Evolutionary conservation across 176 grass and related monocot species (phyloP).

Genomic region (Triticum monococcum): DNA sequence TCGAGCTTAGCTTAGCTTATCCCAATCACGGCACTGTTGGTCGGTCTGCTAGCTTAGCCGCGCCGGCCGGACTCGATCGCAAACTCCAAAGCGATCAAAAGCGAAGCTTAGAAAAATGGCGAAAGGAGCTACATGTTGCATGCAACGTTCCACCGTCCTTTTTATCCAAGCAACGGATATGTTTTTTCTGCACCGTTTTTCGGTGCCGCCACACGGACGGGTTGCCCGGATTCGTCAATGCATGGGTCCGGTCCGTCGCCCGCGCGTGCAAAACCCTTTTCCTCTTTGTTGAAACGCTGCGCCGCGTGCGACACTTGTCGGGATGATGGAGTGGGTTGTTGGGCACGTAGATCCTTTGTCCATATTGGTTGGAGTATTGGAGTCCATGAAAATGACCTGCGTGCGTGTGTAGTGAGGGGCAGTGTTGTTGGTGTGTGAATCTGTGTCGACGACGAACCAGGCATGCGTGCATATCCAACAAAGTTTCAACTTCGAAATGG

Average conservation of each 20-base stretch:
- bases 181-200: constrained; percentile 7
- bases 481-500: not conserved
- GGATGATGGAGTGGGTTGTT: constrained; percentile 39
- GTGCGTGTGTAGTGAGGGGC: not conserved
- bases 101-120: not conserved
- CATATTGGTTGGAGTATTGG: not conserved
- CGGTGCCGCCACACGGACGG: constrained; percentile 4
- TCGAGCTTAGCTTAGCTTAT: constrained; percentile 25
- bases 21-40: constrained; percentile 46
- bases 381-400: not conserved
- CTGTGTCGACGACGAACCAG: not conserved
- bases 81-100: constrained; percentile 36
- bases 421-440: constrained; percentile 30
- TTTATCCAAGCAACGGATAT: not conserved
- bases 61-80: not conserved
- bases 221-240: constrained; percentile 27
- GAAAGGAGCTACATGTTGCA: not conserved
- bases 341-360: constrained; percentile 16
- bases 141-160: constrained; percentile 29
- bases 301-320: not conserved
- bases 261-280: not conserved
- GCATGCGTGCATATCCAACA: not conserved
- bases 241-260: not conserved
- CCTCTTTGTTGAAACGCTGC: not conserved
- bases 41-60: constrained; percentile 21